Evolutionary conservation across 169 alveolate genomes (phyloP).

Genomic region (Plasmodium coatneyi): DNA sequence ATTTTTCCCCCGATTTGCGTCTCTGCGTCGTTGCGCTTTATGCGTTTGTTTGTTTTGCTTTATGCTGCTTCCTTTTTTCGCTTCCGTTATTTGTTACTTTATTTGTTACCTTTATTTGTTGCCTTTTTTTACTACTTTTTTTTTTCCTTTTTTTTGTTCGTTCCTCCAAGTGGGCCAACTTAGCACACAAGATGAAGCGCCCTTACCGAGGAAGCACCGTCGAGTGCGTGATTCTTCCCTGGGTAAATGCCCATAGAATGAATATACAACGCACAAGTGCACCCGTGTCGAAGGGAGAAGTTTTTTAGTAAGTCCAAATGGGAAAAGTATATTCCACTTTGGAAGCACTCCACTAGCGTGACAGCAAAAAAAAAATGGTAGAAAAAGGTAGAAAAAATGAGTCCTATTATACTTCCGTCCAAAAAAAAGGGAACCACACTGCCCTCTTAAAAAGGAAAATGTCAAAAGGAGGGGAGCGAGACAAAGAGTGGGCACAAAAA

Average conservation of each 20-base stretch:
- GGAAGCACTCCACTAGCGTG: not conserved
- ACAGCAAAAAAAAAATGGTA: not conserved
- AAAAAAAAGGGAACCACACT: not conserved
- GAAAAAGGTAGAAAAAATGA: not conserved
- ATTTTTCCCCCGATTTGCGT: not conserved
- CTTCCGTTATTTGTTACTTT: not conserved
- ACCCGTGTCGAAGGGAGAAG: not conserved
- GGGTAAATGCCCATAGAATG: not conserved
- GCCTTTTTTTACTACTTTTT: not conserved
- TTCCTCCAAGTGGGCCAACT: not conserved
- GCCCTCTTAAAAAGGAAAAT: not conserved
- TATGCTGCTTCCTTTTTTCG: not conserved
- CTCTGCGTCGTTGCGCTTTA: not conserved
- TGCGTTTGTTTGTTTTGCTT: not conserved
- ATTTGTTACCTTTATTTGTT: not conserved
- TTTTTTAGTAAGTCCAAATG: not conserved
- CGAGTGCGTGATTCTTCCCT: not conserved
- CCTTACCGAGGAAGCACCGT: not conserved
- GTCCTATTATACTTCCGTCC: not conserved
- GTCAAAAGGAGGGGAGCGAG: not conserved
- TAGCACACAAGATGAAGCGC: not conserved
- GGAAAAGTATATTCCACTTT: not conserved
- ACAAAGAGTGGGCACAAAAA: not conserved
- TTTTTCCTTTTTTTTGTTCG: not conserved
- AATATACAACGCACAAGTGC: not conserved